Evolutionary conservation across 2,329 filamentous ascomycete genomes (phyloP).

Genomic region (Teratosphaeria nubilosa): DNA sequence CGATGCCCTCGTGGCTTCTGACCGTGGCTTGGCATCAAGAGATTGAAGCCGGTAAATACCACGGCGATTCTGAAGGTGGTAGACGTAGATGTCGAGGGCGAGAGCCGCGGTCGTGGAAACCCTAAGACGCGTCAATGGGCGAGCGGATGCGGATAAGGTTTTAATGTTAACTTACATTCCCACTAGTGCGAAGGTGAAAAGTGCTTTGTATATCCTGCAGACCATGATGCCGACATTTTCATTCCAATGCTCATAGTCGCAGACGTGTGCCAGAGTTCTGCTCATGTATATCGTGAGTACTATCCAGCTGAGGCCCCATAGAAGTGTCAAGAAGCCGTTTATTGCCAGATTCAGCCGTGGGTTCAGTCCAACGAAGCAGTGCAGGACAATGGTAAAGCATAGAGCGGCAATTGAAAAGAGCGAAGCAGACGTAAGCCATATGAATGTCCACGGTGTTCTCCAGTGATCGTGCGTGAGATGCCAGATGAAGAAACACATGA

Average conservation of each 20-base stretch:
- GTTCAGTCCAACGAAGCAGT: conserved; percentile 43
- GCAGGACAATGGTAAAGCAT: conserved; percentile 39
- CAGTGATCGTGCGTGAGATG: conserved; percentile 43
- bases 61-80: conserved; percentile 32
- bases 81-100: conserved; percentile 42
- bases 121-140: conserved; percentile 11
- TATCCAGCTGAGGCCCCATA: conserved; percentile 44
- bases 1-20: conserved; percentile 16
- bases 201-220: conserved; percentile 48
- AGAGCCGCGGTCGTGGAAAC: conserved; percentile 38
- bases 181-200: conserved; percentile 47
- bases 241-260: conserved; percentile 40
- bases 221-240: conserved; percentile 45
- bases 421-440: conserved; percentile 43
- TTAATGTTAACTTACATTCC: conserved; percentile 29
- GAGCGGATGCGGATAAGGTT: no score
- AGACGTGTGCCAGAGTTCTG: conserved; percentile 43
- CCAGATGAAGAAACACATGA: conserved; percentile 47
- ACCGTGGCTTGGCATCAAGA: conserved; percentile 21
- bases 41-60: conserved; percentile 42
- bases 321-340: conserved; percentile 38
- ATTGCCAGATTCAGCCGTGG: conserved; percentile 41
- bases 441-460: conserved; percentile 49
- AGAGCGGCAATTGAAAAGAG: conserved; percentile 43
- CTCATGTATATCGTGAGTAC: conserved; percentile 46